Conservation (phyloP, 2,329 filamentous ascomycete species). For the Venturia effusa region DNA sequence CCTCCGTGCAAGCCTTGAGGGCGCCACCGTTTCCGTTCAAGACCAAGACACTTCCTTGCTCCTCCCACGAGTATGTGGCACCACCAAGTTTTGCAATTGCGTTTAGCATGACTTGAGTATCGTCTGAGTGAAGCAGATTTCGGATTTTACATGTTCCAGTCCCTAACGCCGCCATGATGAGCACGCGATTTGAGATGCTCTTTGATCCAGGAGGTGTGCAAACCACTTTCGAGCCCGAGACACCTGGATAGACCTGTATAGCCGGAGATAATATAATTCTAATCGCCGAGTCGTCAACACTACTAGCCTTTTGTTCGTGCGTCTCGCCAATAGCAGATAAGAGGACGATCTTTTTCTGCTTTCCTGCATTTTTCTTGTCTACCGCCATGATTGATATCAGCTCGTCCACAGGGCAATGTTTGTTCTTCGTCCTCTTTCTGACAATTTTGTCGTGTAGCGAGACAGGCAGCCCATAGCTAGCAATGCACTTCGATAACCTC, state of each 20-base stretch:
- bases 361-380: slow-evolving; percentile 96
- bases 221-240: slow-evolving; percentile 54
- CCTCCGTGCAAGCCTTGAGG: slow-evolving; percentile 61
- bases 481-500: slow-evolving; percentile 81
- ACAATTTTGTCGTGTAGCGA: slow-evolving; percentile 76
- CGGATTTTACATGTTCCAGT: slow-evolving; percentile 76
- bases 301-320: slow-evolving; percentile 75
- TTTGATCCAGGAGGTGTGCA: slow-evolving; percentile 92
- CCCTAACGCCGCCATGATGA: slow-evolving; percentile 87
- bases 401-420: slow-evolving; percentile 75
- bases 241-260: slow-evolving; percentile 60
- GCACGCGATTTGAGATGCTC: slow-evolving; percentile 90
- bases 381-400: slow-evolving; percentile 90
- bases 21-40: slow-evolving; percentile 85
- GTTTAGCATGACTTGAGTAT: slow-evolving; percentile 93
- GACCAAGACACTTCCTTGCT: slow-evolving; percentile 81
- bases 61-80: slow-evolving; percentile 86
- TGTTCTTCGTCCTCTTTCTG: slow-evolving; percentile 70
- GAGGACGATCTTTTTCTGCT: slow-evolving; percentile 91
- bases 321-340: slow-evolving; percentile 83
- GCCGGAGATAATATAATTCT: slow-evolving; percentile 72
- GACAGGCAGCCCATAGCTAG: slow-evolving; percentile 84
- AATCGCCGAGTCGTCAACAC: slow-evolving; percentile 79
- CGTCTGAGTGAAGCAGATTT: slow-evolving; percentile 90
- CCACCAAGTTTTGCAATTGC: slow-evolving; percentile 78